Evolutionary conservation across 2,329 filamentous ascomycete species (phyloP).

Genomic region (Pleoardoris graminearum): DNA sequence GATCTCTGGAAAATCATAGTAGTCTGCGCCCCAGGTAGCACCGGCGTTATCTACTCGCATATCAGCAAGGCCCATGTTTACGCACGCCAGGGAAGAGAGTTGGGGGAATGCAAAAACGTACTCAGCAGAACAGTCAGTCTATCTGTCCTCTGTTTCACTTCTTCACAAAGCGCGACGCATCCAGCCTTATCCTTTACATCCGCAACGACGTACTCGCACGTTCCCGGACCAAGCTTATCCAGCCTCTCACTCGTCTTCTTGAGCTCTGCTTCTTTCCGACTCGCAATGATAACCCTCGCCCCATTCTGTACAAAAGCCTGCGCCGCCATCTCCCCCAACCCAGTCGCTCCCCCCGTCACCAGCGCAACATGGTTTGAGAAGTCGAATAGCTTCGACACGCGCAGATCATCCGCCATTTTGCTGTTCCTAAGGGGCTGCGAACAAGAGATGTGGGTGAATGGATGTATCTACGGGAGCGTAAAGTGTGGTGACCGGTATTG

Average conservation of each 20-base stretch:
- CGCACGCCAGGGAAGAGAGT: neutral
- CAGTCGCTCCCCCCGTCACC: slow-evolving; percentile 56
- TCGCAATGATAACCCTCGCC: slow-evolving; percentile 58
- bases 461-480: neutral
- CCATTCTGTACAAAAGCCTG: slow-evolving; percentile 58
- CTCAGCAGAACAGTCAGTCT: slow-evolving; percentile 54
- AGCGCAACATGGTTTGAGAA: slow-evolving; percentile 50
- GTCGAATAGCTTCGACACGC: slow-evolving; percentile 39
- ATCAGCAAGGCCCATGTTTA: too few relatives aligned
- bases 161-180: slow-evolving; percentile 53
- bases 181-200: slow-evolving; percentile 58
- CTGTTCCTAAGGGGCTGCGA: too few relatives aligned
- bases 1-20: slow-evolving; percentile 60
- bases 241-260: slow-evolving; percentile 52
- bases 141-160: slow-evolving; percentile 50
- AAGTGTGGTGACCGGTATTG: too few relatives aligned
- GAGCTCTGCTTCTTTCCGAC: slow-evolving; percentile 56
- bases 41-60: slow-evolving; percentile 51
- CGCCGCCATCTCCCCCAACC: slow-evolving; percentile 59
- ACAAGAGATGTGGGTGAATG: too few relatives aligned
- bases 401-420: slow-evolving; percentile 30
- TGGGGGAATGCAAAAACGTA: neutral
- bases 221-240: slow-evolving; percentile 57
- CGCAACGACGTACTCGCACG: slow-evolving; percentile 55
- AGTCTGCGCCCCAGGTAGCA: slow-evolving; percentile 59